Evolutionary conservation across 139 green algal species (phyloP), one percentile per base, ranked within the genome.

Genomic region (Gonium pectorale): DNA sequence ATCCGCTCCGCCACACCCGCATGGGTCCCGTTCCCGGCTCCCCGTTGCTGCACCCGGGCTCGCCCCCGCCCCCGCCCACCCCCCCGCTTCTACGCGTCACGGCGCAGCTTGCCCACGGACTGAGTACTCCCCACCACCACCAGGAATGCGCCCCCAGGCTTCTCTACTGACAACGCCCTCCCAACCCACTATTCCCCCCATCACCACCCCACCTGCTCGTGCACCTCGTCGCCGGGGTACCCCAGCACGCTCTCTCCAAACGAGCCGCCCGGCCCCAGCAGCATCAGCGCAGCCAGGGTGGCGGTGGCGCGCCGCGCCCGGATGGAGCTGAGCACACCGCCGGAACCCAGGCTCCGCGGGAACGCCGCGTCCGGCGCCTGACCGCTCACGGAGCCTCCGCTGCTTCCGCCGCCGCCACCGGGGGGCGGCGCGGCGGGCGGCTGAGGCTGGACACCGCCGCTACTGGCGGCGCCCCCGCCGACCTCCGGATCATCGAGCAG

Each of bases 211-310:
- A 15, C 27, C 24, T 33, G 5, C 67, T 54, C 67, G 38, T 35
- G 2, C 67, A 8, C 38, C 26, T 62, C 22, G 54, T 82, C 75
- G 31, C 60, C 75, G 29, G 77, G 77, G 44, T 74, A 83, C 0
- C 77, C 77, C n/a, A 83, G 63, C 40, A 83, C 77, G 43, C 77
- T 51, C 33, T 83, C 77, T 4, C 77, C 77, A 4, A 83, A 64
- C 24, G 62, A 64, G 21, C 77, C 77, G 11, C 77, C 77, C 2
- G 77, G 77, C 0, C 77, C 77, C 41, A 83, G 62, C 59, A 83
- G 60, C 77, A 44, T 62, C 77, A 83, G 43, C 41, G 77, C 31
- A 17, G 77, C 6, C 60, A 83, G 43, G 5, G 77, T 22, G n/a
- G 60, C 77, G 3, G n/a, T 62, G 22, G 77, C 62, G 0, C 77